Evolutionary conservation across 2,329 filamentous ascomycete genomes (phyloP), one percentile per base, ranked within the genome.

Genomic region (Sarocladium brachiariae): DNA sequence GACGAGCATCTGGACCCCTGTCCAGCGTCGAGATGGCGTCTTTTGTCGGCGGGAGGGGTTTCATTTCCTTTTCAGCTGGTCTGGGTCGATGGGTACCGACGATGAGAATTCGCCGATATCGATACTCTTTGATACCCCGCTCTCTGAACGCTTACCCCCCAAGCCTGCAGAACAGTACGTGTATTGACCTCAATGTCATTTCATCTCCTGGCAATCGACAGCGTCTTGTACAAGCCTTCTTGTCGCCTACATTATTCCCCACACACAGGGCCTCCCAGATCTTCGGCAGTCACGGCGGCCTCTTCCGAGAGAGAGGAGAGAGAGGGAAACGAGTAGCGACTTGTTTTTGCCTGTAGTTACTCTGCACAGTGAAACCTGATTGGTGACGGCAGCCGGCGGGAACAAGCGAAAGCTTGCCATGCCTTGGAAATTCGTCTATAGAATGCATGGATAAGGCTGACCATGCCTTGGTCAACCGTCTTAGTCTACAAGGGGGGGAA

Each of bases 371-470:
- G 5, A 35, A 45, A 39, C 16, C 4, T 23, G 16, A 39, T 7
- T 3, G 16, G 37, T 19, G 37, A 19, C 23, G 13, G 11, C 21
- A 10, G 21, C 7, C 7, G n/a, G 10, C 10, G 35, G 35, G 7
- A 19, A 39, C n/a, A n/a, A n/a, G n/a, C n/a, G n/a, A n/a, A n/a
- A n/a, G n/a, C n/a, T n/a, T n/a, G n/a, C n/a, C 14, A 9, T 47
- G 43, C 43, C 43, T 47, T 47, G 43, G 43, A 47, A 47, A 9
- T 21, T 3, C 21, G 43, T 47, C 43, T 31, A 47, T 47, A 47
- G 43, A 43, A 19, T 16, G 16, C 25, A n/a, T 24, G 31, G 43
- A 47, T 47, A 47, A 47, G 43, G 43, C 43, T 47, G 43, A 47
- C 27, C 21, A 4, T 31, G 43, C 43, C 43, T 30, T 47, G 43